Evolutionary conservation across 2,329 filamentous ascomycete genomes (phyloP), one percentile per base, ranked within the genome.

Genomic region (Fusarium circinatum): DNA sequence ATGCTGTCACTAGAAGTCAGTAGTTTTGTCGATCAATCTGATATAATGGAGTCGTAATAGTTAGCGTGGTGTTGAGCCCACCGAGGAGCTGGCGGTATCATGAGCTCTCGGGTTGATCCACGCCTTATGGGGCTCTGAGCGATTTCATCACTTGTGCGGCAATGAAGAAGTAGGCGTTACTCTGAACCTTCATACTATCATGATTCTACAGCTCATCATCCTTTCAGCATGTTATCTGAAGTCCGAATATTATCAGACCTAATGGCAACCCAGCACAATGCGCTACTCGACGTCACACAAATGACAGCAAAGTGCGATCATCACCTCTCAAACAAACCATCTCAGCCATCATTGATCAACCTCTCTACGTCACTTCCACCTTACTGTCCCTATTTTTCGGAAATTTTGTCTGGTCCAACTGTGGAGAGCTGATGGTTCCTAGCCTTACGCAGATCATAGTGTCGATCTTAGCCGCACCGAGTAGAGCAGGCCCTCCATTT

Each of bases 21-120:
- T 70, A 56, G 30, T 44, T 32, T 48, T 72, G 70, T 58, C 56
- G 70, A 73, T 73, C 70, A 24, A 34, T 66, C 48, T 73, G 51
- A 49, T 47, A 59, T 22, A 22, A 39, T 57, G 36, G 51, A 58
- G 55, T 49, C 49, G 56, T 44, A 45, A 64, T 32, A 28, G 17
- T 32, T 70, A 70, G 70, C 52, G 67, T 44, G 39, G 42, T 30
- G 55, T 41, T 52, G 45, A 30, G 20, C 18, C 58, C 30, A 54
- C 38, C 18, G 14, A 28, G 36, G 39, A n/a, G 36, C 24, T 26
- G 28, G 32, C 34, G 20, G n/a, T 13, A 8, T 58, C 26, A 20
- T 28, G 26, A 55, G 42, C n/a, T 24, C 22, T 51, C 15, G 15
- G 39, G 13, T 22, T 17, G 65, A 28, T 55, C 41, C 15, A 48